Evolutionary conservation across 441 rosid genomes (phyloP).

Genomic region (Dalechampia spathulata): DNA sequence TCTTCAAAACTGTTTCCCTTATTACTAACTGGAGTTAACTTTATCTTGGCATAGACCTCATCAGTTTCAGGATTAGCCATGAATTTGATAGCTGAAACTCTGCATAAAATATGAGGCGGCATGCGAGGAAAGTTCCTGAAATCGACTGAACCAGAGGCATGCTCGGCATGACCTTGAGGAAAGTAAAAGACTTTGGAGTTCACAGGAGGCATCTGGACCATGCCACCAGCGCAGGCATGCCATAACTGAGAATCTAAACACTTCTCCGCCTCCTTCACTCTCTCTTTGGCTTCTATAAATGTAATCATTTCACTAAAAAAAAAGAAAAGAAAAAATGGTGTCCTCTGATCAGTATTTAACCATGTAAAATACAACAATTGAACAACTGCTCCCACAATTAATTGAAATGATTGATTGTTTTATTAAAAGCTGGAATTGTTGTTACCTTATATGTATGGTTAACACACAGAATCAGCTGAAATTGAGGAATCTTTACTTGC

Average conservation of each 20-base stretch:
- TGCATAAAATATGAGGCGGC: constrained; percentile 49
- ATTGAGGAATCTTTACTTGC: constrained; percentile 1
- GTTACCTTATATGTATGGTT: constrained; percentile 9
- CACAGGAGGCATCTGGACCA: constrained; percentile 85
- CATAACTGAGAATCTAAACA: constrained; percentile 85
- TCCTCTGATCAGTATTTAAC: background rate
- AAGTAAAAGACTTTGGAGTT: constrained; percentile 78
- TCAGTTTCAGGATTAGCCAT: constrained; percentile 88
- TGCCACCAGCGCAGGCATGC: constrained; percentile 98
- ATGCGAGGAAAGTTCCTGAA: constrained; percentile 37
- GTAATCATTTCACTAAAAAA: constrained; percentile 19
- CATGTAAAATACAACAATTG: constrained; percentile 9
- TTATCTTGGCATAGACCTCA: constrained; percentile 74
- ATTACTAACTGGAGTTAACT: constrained; percentile 38
- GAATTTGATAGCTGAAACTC: constrained; percentile 53
- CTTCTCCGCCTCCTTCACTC: constrained; percentile 42
- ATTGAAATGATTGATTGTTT: background rate
- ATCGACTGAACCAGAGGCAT: constrained; percentile 52
- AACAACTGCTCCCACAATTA: background rate
- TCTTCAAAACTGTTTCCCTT: constrained; percentile 21
- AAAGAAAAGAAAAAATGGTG: background rate
- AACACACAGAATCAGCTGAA: background rate
- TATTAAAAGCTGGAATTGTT: background rate
- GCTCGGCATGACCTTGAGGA: constrained; percentile 95
- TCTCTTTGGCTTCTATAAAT: constrained; percentile 36